Percentiles rank a stretch among this genome's conserved stretches.
Conservation (phyloP, 2,329 filamentous ascomycete genomes). For the Colletotrichum sp. region DNA sequence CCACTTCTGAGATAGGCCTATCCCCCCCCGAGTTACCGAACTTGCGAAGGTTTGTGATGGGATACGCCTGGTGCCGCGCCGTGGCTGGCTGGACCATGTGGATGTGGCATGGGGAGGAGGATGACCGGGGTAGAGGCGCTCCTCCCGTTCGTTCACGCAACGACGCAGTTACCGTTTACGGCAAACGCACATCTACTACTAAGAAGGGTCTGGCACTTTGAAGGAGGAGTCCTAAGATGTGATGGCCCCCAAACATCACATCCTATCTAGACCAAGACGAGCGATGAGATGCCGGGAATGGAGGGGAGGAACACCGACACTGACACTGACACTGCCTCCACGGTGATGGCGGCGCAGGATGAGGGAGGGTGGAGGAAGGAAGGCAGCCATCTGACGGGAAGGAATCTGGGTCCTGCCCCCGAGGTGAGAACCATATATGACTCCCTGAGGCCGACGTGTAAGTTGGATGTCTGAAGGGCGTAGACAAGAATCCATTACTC, state of each 20-base stretch:
- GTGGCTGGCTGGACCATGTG: background rate
- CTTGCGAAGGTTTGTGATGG: background rate
- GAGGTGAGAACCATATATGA: background rate
- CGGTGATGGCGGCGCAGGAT: background rate
- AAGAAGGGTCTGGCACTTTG: background rate
- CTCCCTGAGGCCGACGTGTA: background rate
- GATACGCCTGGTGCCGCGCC: background rate
- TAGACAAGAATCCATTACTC: background rate
- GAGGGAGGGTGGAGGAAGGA: background rate
- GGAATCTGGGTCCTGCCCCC: background rate
- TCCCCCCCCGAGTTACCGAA: background rate
- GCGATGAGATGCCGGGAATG: background rate
- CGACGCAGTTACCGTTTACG: background rate
- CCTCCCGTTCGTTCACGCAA: background rate
- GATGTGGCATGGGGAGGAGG: background rate
- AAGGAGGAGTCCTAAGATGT: background rate
- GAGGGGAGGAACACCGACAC: background rate
- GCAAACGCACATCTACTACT: background rate
- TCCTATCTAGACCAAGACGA: background rate
- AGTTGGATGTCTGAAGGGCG: background rate
- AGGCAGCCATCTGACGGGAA: background rate
- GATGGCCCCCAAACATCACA: background rate
- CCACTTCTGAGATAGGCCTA: background rate
- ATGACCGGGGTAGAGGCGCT: background rate
- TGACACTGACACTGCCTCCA: background rate